Evolutionary conservation across 1,284 basidiomycete genomes (phyloP), one percentile per base, ranked within the genome.

Genomic region (Anthracocystis walkeri): DNA sequence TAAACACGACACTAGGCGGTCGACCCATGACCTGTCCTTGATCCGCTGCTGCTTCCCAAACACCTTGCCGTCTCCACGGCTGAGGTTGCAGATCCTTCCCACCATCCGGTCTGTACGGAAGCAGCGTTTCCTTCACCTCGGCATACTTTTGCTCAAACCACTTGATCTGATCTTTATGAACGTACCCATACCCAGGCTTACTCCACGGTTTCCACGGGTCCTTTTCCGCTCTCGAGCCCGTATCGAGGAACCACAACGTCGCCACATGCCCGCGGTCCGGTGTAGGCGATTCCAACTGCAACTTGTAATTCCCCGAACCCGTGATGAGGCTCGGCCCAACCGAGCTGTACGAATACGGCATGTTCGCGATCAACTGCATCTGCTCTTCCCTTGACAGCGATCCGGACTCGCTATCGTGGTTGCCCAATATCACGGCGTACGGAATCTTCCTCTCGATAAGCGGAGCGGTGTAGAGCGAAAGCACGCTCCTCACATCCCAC

Each of bases 221-320:
- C 51, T 62, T 69, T 12, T 65, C 63, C 2, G 76, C 73, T 18
- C 69, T 20, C 0, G 90, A 87, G 20, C 93, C 93, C 1, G 94
- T 95, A 85, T 98, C 95, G 68, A 98, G 87, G 88, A 97, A 94
- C 86, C 97, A 98, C 4, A 98, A 85, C 0, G 93, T 95, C 65
- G 96, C 88, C 10, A 97, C 87, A 73, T 95, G 93, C 1, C 90
- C 93, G 83, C 89, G 91, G n/a, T 66, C 58, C 44, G 41, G 60
- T 59, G 45, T 55, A 2, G 63, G 77, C 45, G 51, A 75, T 35
- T 50, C 60, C 25, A 49, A 29, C 48, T 80, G 57, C 21, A 65
- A 29, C 35, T 73, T 33, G 49, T 58, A 65, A 58, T 65, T 58
- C 49, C 55, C 66, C n/a, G 31, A 21, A 27, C 52, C 88, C 88